Evolutionary conservation across 305 asterid species (phyloP), one percentile per base, ranked within the genome.

Genomic region (Fraxinus sp.): DNA sequence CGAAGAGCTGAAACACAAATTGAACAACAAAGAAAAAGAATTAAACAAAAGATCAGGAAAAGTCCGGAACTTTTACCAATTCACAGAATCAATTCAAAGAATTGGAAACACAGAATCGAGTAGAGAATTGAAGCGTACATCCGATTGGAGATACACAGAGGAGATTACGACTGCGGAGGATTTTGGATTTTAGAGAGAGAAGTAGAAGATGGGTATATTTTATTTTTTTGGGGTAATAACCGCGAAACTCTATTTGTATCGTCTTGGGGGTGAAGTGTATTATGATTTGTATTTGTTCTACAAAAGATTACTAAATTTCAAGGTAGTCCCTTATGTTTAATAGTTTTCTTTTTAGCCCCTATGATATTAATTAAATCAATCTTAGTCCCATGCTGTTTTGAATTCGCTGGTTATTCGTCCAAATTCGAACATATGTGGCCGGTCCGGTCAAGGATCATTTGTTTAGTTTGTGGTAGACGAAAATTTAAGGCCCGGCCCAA

Each of bases 171-270:
- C 36, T 77, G 71, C 28, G 76, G 84, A 74, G 74, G 78, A 66
- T 72, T 83, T 44, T 59, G 78, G 33, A 76, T 64, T 74, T 76
- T 39, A 81, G 80, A 32, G 44, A 83, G 76, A 81, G 64, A 76
- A 73, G 87, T 84, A 73, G 84, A 85, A 74, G 83, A 78, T 26
- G 78, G 80, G 36, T 35, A 82, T 78, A 78, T 57, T 79, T 72
- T 78, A 26, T 64, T 79, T 52, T 86, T 82, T 37, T 81, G 85
- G 82, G 86, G 79, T 83, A 78, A 86, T 82, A 86, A 83, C 92
- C 92, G 92, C 91, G 92, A 89, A 89, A 89, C 84, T 80, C 87
- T 81, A 64, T 81, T 85, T 74, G 86, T 62, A 85, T 88, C 81
- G 84, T 86, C 79, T 79, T 35, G 9, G 71, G 39, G 39, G 35